Evolutionary conservation across 2,329 filamentous ascomycete species (phyloP), one percentile per base, ranked within the genome.

Genomic region (Sporothrix phasma): DNA sequence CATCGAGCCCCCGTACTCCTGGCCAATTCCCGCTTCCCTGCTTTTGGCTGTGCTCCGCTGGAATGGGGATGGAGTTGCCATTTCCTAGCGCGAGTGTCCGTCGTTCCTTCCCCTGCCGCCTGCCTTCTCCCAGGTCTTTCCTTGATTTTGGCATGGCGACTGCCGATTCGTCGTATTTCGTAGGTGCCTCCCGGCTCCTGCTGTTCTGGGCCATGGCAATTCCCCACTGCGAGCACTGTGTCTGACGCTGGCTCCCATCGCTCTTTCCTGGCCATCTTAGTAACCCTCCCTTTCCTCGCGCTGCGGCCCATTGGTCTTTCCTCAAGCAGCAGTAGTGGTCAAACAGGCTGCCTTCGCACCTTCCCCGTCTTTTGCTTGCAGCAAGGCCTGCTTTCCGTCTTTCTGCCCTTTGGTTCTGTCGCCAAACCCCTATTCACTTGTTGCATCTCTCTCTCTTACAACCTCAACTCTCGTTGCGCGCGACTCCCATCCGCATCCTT

Each of bases 21-120:
- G 39, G 7, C 6, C 54, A 45, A 59, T 59, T 59, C 45, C 39
- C 56, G 24, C 56, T 59, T 59, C 39, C 56, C 56, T 59, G 56
- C 22, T 45, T 46, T 59, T 31, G 51, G 29, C 15, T 39, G 51
- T 39, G 51, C 31, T 56, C 19, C 31, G 31, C 51, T 56, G 51
- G 51, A 56, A 56, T 56, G 51, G 51, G 31, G 19, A 19, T 56
- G 31, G 11, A 15, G 1, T 3, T 39, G 51, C 51, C 51, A 56
- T 31, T 17, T 54, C 19, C 31, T 54, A 31, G 51, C 31, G 51
- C 39, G 51, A 54, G n/a, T 31, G 29, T 56, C 31, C 11, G 19
- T 56, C 51, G 49, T 15, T 54, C 49, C 31, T 56, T 45, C 24
- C 37, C 31, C 5, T 58, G 19, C 34, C 34, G 34, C 31, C 34